Percentiles rank a stretch among this genome's conserved stretches.
Conservation (phyloP, 2,329 filamentous ascomycete species). For the Ophiocordyceps australis region DNA sequence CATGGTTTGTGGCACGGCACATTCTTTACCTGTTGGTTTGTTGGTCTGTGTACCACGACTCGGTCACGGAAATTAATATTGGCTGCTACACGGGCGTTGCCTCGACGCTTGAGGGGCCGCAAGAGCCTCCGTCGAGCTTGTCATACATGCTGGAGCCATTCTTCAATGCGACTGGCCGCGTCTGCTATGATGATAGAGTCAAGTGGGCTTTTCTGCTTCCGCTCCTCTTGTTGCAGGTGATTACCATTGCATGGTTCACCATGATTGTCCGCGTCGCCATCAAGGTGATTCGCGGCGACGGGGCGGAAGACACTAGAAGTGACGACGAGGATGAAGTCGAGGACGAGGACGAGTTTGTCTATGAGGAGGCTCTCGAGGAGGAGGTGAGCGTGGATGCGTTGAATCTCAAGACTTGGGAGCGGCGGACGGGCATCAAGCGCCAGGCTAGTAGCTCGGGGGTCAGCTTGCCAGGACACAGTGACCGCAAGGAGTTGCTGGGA, state of each 20-base stretch:
- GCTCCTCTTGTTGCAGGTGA: conserved; percentile 58
- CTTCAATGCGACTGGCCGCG: conserved; percentile 46
- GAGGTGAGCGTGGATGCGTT: conserved; percentile 60
- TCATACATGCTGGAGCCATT: conserved; percentile 59
- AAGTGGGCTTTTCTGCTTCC: conserved; percentile 61
- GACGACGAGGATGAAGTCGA: conserved; percentile 58
- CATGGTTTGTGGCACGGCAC: conserved; percentile 75
- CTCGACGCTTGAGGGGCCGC: conserved; percentile 33
- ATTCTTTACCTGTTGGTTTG: conserved; percentile 61
- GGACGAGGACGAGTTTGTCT: conserved; percentile 33
- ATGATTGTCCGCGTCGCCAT: conserved; percentile 76
- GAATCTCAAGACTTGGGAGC: conserved; percentile 46
- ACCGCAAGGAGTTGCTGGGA: conserved; percentile 65
- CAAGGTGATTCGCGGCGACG: conserved; percentile 56
- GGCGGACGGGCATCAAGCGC: conserved; percentile 34
- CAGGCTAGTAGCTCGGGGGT: conserved; percentile 35
- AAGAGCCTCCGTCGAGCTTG: conserved; percentile 28
- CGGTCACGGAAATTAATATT: conserved; percentile 39
- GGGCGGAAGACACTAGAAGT: conserved; percentile 72
- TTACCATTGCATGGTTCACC: conserved; percentile 76
- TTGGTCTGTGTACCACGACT: conserved; percentile 62
- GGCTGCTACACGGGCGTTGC: conserved; percentile 54
- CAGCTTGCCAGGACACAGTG: conserved; percentile 52
- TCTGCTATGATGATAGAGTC: conserved; percentile 66
- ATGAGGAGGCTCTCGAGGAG: conserved; percentile 44